Evolutionary conservation across 192 early-diverging fungal species (phyloP), one percentile per base, ranked within the genome.

Genomic region (Entomortierella beljakovae): DNA sequence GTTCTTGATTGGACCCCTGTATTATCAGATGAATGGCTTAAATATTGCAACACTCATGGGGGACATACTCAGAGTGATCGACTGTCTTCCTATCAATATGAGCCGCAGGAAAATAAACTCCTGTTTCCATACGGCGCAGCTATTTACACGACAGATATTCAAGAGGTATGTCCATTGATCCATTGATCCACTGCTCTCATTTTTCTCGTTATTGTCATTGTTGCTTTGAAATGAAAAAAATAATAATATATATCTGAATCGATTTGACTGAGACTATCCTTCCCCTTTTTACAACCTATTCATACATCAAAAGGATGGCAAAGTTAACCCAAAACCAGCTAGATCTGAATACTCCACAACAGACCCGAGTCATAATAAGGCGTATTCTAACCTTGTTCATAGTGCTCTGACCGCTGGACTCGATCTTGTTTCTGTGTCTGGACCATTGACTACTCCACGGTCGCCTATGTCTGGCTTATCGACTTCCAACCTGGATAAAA

Each of bases 1-100:
- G 87, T 86, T 5, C 80, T 90, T 23, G 53, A 74, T 15, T 81
- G 66, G 56, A 80, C 61, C 28, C 75, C 75, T 55, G 62, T 79
- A 23, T 33, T 79, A 22, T 57, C 67, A 20, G 75, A 79, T 25
- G 75, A 69, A 32, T 79, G 75, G 75, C 33, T 79, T 38, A 69
- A 55, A 28, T 31, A 65, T 25, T 26, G 34, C 40, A 68, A 33
- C 23, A 48, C 61, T 22, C 1, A 46, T 13, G 50, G 50, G 1
- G 63, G 59, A 7, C 75, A 79, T n/a, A 43, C 55, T 35, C 67
- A 55, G 25, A 40, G 37, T 4, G 75, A 79, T 34, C 75, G 75
- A 8, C 56, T 79, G 5, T 65, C 75, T 1, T 70, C 37, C 40
- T 79, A 58, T 32, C 75, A 79, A 31, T 70, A 70, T 55, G 75